Evolutionary conservation across 495 filamentous ascomycete genomes (phyloP), one percentile per base, ranked within the genome.

Genomic region (Beverwykella pulmonaria): DNA sequence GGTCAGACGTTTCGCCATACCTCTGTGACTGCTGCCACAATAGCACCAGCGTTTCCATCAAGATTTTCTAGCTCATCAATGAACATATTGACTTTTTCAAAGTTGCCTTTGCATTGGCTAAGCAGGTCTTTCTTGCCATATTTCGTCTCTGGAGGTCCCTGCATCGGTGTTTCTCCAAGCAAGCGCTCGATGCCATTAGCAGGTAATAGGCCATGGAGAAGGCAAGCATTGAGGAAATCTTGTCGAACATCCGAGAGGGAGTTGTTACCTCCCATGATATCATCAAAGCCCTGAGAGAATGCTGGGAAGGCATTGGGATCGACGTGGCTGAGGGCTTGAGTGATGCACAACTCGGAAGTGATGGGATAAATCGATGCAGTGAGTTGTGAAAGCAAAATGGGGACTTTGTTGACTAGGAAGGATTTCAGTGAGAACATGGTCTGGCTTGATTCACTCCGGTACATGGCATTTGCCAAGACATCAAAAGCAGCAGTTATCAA

Each of bases 371-470:
- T 80, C 5, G 84, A 80, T 8, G 77, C 75, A 6, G 81, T 70
- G 59, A 95, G 83, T 26, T 86, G 83, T 10, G 82, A 80, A 10
- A 98, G 80, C 22, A 97, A 87, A 6, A 89, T 71, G 0, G 95
- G 94, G 2, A 98, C 79, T 74, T 97, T 97, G 79, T 98, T 98
- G 62, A 94, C 89, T 3, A 98, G 82, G 72, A 94, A 98, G 12
- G 92, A 94, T 49, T 92, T 87, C 61, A 97, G 84, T n/a, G 93
- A 73, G 59, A 91, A 88, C 68, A 90, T 88, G 1, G 83, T 86
- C 58, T 88, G 85, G 15, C 79, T 76, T 6, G 88, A 84, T 73
- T 96, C 92, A 53, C 85, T 89, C 23, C 90, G 87, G 64, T 92
- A 90, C 64, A 93, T 87, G 25, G 89, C 89, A 73, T 95, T 96